A percentile compares a stretch with the other conserved stretches of the same genome.
Evolutionary conservation across 1,284 basidiomycete species (phyloP).

Genomic region (Melampsora americana): DNA sequence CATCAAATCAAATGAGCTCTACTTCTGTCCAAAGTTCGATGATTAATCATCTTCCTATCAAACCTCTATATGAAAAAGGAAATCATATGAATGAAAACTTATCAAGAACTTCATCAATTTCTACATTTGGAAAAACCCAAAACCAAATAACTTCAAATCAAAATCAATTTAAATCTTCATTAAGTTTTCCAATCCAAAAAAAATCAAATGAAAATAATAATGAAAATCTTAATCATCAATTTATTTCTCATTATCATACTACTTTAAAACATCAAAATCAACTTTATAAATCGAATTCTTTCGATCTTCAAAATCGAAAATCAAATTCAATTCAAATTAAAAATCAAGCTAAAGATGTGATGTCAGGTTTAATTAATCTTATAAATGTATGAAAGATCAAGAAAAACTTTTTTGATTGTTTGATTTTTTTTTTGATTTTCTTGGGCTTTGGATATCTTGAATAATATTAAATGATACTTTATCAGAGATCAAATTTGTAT

Average conservation of each 20-base stretch:
- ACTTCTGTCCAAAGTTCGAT: not conserved
- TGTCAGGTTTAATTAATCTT: slow-evolving; percentile 3
- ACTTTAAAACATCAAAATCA: not conserved
- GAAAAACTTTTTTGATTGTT: not conserved
- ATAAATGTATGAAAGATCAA: not conserved
- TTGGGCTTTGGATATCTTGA: not conserved
- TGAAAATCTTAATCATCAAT: too few species aligned
- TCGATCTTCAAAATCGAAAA: not conserved
- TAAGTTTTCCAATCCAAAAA: too few species aligned
- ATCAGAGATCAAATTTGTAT: too few species aligned
- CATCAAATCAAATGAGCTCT: not conserved
- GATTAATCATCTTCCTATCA: not conserved
- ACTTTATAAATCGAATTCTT: not conserved
- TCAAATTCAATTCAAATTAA: not conserved
- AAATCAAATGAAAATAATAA: too few species aligned
- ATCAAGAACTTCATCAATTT: too few species aligned
- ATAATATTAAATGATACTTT: not conserved
- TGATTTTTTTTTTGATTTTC: not conserved
- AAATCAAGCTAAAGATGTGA: not conserved
- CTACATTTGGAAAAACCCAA: too few species aligned
- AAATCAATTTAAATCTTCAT: too few species aligned
- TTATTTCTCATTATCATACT: too few species aligned
- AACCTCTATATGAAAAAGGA: not conserved
- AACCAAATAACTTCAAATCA: too few species aligned
- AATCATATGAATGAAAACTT: too few species aligned